Evolutionary conservation across 2,329 filamentous ascomycete species (phyloP).

Genomic region (Epichloe festucae): DNA sequence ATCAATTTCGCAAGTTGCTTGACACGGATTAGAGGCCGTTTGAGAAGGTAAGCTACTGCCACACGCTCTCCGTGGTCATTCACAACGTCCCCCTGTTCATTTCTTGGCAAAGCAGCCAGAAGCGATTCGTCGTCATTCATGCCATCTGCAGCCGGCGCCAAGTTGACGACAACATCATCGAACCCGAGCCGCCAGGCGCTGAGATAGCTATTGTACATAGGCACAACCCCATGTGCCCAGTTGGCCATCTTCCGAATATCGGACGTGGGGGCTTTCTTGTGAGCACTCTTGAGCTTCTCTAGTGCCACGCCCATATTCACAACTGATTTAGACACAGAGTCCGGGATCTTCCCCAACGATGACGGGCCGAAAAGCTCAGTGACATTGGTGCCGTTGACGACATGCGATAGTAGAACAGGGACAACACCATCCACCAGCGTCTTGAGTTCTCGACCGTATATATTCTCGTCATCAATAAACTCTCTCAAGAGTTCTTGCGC

Average conservation of each 20-base stretch:
- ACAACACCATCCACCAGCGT: slow-evolving; percentile 92
- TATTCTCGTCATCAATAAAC: slow-evolving; percentile 68
- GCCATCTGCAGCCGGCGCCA: slow-evolving; percentile 51
- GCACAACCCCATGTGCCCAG: slow-evolving; percentile 70
- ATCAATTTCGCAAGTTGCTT: slow-evolving; percentile 81
- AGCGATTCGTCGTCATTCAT: slow-evolving; percentile 48
- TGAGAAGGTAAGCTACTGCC: slow-evolving; percentile 86
- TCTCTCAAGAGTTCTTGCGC: slow-evolving; percentile 67
- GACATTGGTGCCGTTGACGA: slow-evolving; percentile 56
- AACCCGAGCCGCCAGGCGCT: slow-evolving; percentile 86
- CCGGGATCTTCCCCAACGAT: slow-evolving; percentile 30
- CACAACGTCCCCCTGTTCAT: slow-evolving; percentile 52
- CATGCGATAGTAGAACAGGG: slow-evolving; percentile 76
- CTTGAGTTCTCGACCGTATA: slow-evolving; percentile 82
- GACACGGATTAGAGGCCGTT: slow-evolving; percentile 73
- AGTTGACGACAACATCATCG: slow-evolving; percentile 85
- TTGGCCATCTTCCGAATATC: slow-evolving; percentile 59
- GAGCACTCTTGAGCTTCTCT: slow-evolving; percentile 68
- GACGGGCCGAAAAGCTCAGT: slow-evolving; percentile 55
- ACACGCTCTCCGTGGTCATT: slow-evolving; percentile 76
- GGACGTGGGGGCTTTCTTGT: slow-evolving; percentile 65
- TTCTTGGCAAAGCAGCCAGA: slow-evolving; percentile 44
- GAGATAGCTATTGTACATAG: slow-evolving; percentile 75
- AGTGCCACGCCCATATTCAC: slow-evolving; percentile 87
- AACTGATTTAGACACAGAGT: slow-evolving; percentile 69